Evolutionary conservation across 495 filamentous ascomycete genomes (phyloP).

Genomic region (Annulohypoxylon nitens): DNA sequence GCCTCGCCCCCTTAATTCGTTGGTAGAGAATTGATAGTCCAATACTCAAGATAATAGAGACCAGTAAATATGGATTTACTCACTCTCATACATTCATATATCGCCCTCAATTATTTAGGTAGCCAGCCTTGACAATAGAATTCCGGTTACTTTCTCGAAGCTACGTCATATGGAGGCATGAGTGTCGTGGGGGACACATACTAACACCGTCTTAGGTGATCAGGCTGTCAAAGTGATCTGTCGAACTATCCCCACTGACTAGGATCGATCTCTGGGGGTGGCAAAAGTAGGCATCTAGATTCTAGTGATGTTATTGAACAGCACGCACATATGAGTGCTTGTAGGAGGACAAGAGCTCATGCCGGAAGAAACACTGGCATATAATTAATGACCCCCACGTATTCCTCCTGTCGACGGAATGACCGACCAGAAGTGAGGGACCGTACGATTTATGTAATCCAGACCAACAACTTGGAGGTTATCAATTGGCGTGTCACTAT

Average conservation of each 20-base stretch:
- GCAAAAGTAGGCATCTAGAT: neutral
- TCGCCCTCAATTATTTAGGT: neutral
- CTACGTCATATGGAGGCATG: neutral
- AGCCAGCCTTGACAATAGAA: neutral
- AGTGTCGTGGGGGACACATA: neutral
- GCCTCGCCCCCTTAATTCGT: too few relatives aligned
- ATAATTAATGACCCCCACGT: neutral
- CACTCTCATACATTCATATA: too few relatives aligned
- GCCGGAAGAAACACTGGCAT: neutral
- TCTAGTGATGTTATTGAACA: too few relatives aligned
- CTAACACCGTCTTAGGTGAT: neutral
- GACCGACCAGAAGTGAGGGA: neutral
- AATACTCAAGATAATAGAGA: too few relatives aligned
- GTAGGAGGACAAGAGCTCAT: neutral
- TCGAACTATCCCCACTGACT: neutral
- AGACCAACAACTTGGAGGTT: neutral
- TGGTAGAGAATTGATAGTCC: too few relatives aligned
- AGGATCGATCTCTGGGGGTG: neutral
- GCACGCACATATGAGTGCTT: too few relatives aligned
- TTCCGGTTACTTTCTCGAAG: neutral
- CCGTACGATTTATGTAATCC: neutral
- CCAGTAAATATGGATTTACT: too few relatives aligned
- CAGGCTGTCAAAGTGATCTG: neutral
- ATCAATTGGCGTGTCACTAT: neutral
- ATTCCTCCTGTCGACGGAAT: neutral